phyloP scores from a whole-genome alignment of 352 stramenopile species.

The Phytophthora ohioensis region DNA sequence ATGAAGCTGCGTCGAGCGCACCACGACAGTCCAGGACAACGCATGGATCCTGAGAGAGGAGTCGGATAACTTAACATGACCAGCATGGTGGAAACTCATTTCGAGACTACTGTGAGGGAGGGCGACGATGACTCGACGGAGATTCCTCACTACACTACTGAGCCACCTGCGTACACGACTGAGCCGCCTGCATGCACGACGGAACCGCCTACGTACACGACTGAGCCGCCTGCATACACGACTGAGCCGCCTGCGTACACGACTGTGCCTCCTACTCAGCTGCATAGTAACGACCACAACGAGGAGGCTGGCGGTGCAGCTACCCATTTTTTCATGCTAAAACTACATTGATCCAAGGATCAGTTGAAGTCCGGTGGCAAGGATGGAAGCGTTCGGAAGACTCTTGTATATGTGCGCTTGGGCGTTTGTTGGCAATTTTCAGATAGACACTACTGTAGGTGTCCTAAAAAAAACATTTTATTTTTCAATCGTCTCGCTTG shows the following conservation, averaged over 20 bases:
- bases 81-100: too few relatives aligned
- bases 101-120: neutral
- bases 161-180: neutral
- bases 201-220: neutral
- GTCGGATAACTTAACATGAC: too few relatives aligned
- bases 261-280: too few relatives aligned
- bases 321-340: slow-evolving; percentile 21
- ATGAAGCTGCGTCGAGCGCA: too few relatives aligned
- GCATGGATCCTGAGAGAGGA: too few relatives aligned
- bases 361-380: slow-evolving; percentile 11
- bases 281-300: neutral
- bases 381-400: slow-evolving; percentile 4
- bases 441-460: slow-evolving; percentile 21
- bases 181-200: too few relatives aligned
- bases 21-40: too few relatives aligned
- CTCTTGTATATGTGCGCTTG: slow-evolving; percentile 29
- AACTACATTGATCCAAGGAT: slow-evolving; percentile 22
- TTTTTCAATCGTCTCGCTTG: neutral
- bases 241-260: too few relatives aligned
- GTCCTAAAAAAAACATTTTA: neutral
- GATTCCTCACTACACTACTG: neutral
- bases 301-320: neutral
- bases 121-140: neutral
- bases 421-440: slow-evolving; percentile 14
- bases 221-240: neutral